A percentile compares a stretch with the other conserved stretches of the same genome.
Evolutionary conservation across 129 eudicot genomes (phyloP).

Genomic region (Escallonia herrerae): DNA sequence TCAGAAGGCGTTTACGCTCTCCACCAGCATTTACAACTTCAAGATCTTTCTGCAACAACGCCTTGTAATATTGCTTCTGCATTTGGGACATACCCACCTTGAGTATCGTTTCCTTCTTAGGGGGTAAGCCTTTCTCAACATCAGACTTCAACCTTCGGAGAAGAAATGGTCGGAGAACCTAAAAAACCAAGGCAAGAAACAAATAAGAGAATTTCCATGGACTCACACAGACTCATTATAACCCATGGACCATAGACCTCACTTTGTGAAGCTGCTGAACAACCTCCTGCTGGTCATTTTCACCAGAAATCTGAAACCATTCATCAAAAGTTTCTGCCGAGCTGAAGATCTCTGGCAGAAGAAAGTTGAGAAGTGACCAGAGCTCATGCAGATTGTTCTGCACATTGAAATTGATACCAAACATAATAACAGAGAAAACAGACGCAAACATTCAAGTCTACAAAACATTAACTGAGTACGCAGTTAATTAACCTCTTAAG

Average conservation of each 20-base stretch:
- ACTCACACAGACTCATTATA: not conserved
- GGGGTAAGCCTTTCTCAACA: constrained; percentile 99
- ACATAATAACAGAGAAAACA: not conserved
- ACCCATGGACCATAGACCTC: not conserved
- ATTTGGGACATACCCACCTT: constrained; percentile 99
- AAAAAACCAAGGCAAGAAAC: not conserved
- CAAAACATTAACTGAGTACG: not conserved
- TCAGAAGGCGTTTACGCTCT: constrained; percentile 91
- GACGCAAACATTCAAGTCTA: not conserved
- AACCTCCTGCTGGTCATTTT: constrained; percentile 95
- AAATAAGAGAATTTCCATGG: not conserved
- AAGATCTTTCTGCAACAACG: constrained; percentile 95
- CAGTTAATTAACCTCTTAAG: not conserved
- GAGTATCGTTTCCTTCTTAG: constrained; percentile 96
- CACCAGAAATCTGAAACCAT: constrained; percentile 98
- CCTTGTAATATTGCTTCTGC: constrained; percentile 95
- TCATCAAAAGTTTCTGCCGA: constrained; percentile 98
- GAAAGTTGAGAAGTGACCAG: constrained; percentile 93
- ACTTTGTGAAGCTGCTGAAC: constrained; percentile 99
- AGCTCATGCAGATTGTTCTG: constrained; percentile 99
- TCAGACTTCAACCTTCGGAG: constrained; percentile 94
- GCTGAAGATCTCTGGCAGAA: constrained; percentile 96
- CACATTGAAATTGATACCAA: constrained; percentile 1
- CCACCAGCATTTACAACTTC: constrained; percentile 99
- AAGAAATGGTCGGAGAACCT: constrained; percentile 93